Evolutionary conservation across 306 rosid genomes (phyloP).

Genomic region (Phaseolus lunatus): DNA sequence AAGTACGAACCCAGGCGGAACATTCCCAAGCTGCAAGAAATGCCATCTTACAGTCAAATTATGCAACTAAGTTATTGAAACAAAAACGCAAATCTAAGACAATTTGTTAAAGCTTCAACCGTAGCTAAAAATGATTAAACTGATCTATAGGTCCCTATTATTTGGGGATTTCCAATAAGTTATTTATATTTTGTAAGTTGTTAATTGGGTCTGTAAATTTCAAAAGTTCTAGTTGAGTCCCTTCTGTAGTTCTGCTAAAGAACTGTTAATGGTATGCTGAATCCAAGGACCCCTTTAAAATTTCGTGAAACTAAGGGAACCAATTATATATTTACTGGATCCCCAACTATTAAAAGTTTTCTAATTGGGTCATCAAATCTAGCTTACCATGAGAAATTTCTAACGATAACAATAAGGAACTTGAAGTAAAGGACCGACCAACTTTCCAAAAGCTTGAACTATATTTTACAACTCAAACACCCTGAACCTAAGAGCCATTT

Average conservation of each 20-base stretch:
- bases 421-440: neutral
- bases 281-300: neutral
- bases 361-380: neutral
- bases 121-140: neutral
- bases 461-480: neutral
- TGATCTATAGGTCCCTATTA: neutral
- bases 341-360: neutral
- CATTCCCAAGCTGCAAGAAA: slow-evolving; percentile 85
- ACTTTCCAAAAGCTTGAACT: neutral
- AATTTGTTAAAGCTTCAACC: slow-evolving; percentile 11
- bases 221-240: neutral
- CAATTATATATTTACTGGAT: neutral
- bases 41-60: slow-evolving; percentile 24
- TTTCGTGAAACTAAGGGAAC: neutral
- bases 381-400: neutral
- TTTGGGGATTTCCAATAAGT: neutral
- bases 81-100: slow-evolving; percentile 18
- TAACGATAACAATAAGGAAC: neutral
- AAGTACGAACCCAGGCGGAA: slow-evolving; percentile 91
- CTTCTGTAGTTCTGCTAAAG: neutral
- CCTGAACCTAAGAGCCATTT: neutral
- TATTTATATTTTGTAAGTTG: neutral
- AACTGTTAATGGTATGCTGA: neutral
- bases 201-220: neutral
- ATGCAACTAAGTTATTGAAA: neutral